Conservation (phyloP, 352 stramenopile genomes). For the Halophytophthora batemanensis region DNA sequence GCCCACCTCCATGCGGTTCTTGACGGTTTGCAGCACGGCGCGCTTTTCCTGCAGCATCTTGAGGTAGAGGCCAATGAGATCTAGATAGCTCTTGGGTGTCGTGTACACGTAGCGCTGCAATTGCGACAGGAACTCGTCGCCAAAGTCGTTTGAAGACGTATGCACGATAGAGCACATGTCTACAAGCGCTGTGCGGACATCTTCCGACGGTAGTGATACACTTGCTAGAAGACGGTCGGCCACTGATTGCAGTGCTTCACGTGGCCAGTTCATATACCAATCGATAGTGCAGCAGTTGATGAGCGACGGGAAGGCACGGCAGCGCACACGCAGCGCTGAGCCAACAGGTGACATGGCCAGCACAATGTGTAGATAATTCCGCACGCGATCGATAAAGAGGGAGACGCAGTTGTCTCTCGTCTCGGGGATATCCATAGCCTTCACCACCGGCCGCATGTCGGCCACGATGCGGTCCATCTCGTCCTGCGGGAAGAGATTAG, state of each 20-base stretch:
- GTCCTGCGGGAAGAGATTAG: slow-evolving; percentile 91
- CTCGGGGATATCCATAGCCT: slow-evolving; percentile 84
- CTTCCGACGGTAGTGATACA: slow-evolving; percentile 72
- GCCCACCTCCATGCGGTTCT: slow-evolving; percentile 89
- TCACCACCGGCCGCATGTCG: slow-evolving; percentile 91
- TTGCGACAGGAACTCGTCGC: slow-evolving; percentile 87
- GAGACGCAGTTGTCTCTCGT: slow-evolving; percentile 90
- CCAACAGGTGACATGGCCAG: slow-evolving; percentile 94
- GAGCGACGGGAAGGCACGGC: slow-evolving; percentile 92
- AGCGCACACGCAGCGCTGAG: slow-evolving; percentile 89
- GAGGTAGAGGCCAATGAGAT: slow-evolving; percentile 94
- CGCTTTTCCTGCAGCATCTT: slow-evolving; percentile 91
- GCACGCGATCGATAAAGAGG: slow-evolving; percentile 89
- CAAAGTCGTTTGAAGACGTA: slow-evolving; percentile 87
- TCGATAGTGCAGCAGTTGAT: slow-evolving; percentile 97
- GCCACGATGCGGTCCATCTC: slow-evolving; percentile 92
- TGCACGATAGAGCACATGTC: slow-evolving; percentile 93
- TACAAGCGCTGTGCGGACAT: slow-evolving; percentile 74
- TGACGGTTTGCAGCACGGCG: slow-evolving; percentile 75
- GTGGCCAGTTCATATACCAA: slow-evolving; percentile 95
- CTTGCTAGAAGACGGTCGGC: slow-evolving; percentile 84
- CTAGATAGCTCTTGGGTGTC: slow-evolving; percentile 96
- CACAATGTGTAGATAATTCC: slow-evolving; percentile 93
- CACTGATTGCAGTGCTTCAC: slow-evolving; percentile 90
- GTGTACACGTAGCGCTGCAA: slow-evolving; percentile 93